phyloP scores from a whole-genome alignment of 495 filamentous ascomycete species.

The Jackrogersella multiformis region DNA sequence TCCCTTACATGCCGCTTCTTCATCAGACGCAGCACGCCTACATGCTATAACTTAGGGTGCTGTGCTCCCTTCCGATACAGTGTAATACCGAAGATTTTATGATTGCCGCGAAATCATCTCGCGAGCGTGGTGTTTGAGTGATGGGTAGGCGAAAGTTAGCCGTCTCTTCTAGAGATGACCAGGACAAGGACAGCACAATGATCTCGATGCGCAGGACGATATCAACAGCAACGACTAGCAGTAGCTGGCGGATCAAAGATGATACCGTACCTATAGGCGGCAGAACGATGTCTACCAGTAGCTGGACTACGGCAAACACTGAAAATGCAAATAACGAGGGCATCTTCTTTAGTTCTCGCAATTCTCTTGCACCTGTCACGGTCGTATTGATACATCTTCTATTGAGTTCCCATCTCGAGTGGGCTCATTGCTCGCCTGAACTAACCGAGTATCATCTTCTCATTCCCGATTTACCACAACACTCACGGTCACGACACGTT shows the following conservation, averaged over 20 bases:
- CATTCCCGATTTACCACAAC: slow-evolving; percentile 46
- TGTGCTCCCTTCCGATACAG: neutral
- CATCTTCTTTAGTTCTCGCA: slow-evolving; percentile 32
- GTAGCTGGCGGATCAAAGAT: slow-evolving; percentile 19
- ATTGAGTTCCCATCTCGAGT: slow-evolving; percentile 49
- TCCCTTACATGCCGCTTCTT: neutral
- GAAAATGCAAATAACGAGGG: slow-evolving; percentile 8
- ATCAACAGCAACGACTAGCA: slow-evolving; percentile 24
- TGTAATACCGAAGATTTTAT: neutral
- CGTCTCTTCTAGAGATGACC: slow-evolving; percentile 1
- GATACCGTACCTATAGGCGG: slow-evolving; percentile 19
- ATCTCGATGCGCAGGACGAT: slow-evolving; percentile 28
- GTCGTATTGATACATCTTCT: slow-evolving; percentile 49
- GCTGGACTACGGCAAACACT: slow-evolving; percentile 27
- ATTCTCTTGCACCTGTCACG: slow-evolving; percentile 39
- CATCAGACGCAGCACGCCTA: neutral
- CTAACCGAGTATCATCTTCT: slow-evolving; percentile 49
- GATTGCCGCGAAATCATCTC: neutral
- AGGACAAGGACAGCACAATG: neutral
- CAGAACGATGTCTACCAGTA: slow-evolving; percentile 32
- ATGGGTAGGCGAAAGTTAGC: slow-evolving; percentile 4
- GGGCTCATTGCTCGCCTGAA: slow-evolving; percentile 41
- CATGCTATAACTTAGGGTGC: neutral
- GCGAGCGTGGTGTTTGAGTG: neutral
- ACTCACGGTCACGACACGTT: slow-evolving; percentile 40